Conservation (phyloP, 1,284 basidiomycete species). For the Tylopilus sp. region DNA sequence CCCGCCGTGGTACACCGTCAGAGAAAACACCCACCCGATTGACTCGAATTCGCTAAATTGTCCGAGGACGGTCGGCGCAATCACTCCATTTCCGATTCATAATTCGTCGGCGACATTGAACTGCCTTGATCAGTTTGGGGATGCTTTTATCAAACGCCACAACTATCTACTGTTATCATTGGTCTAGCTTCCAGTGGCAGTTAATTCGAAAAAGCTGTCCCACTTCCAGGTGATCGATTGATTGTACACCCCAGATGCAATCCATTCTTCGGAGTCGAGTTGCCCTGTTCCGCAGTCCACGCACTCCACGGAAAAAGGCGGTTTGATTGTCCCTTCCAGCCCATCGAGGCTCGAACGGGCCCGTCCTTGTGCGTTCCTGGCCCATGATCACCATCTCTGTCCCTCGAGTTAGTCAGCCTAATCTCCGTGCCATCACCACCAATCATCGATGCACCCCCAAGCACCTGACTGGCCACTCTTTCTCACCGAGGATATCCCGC, state of each 20-base stretch:
- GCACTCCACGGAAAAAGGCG: no score
- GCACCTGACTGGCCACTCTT: not conserved
- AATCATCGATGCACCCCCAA: not conserved
- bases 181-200: not conserved
- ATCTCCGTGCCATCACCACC: not conserved
- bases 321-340: no score
- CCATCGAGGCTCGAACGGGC: not conserved
- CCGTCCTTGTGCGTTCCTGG: not conserved
- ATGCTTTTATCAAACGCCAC: no score
- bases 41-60: not conserved
- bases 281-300: not conserved
- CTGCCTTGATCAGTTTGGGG: not conserved
- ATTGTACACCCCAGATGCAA: no score
- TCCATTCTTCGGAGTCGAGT: no score
- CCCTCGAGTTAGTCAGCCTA: not conserved
- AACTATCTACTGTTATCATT: no score
- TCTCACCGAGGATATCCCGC: not conserved
- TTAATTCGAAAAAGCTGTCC: not conserved
- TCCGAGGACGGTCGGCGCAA: not conserved
- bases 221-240: not conserved
- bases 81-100: not conserved
- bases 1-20: not conserved
- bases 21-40: not conserved
- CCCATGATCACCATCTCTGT: not conserved
- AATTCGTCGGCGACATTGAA: not conserved